A percentile compares a stretch with the other conserved stretches of the same genome.
These are phyloP conservation scores for Babesia caballi DNA, from an alignment of 169 alveolate genomes.

Conservation along the genomic window DNA sequence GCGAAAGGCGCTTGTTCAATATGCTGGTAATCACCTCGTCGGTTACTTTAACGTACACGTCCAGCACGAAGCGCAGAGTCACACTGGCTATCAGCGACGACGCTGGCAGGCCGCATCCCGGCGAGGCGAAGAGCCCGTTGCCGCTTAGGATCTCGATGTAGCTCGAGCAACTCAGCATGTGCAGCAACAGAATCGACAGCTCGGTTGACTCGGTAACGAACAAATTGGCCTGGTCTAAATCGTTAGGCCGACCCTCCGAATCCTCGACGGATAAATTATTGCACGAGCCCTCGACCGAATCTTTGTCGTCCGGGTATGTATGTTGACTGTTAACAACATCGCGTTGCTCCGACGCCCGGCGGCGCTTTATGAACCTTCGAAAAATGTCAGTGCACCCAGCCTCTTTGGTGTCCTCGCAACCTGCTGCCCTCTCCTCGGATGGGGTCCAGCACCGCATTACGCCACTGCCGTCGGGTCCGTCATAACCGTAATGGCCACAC, in stretches of 20 bases:
- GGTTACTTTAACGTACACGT: conserved; percentile 2
- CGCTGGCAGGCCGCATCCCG: neutral
- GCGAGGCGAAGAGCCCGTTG: conserved; percentile 6
- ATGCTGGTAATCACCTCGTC: neutral
- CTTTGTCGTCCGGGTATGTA: neutral
- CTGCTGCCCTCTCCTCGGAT: neutral
- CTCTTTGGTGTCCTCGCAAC: neutral
- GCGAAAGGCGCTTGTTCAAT: neutral
- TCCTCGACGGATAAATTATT: no score
- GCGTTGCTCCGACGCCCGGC: neutral
- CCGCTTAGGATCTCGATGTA: conserved; percentile 20
- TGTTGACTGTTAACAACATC: no score
- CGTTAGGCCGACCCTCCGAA: no score
- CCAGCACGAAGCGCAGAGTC: conserved; percentile 5
- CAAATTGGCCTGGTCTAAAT: neutral
- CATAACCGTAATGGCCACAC: neutral
- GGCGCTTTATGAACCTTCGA: neutral
- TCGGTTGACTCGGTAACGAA: conserved; percentile 19
- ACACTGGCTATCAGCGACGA: conserved; percentile 1
- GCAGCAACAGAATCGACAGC: conserved; percentile 21
- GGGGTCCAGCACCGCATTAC: neutral
- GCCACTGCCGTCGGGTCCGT: neutral
- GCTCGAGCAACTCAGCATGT: conserved; percentile 11
- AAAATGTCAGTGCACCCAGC: neutral
- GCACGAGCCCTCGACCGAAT: neutral